Conservation (phyloP, 768 basidiomycete genomes). For the Mycena vitilis region DNA sequence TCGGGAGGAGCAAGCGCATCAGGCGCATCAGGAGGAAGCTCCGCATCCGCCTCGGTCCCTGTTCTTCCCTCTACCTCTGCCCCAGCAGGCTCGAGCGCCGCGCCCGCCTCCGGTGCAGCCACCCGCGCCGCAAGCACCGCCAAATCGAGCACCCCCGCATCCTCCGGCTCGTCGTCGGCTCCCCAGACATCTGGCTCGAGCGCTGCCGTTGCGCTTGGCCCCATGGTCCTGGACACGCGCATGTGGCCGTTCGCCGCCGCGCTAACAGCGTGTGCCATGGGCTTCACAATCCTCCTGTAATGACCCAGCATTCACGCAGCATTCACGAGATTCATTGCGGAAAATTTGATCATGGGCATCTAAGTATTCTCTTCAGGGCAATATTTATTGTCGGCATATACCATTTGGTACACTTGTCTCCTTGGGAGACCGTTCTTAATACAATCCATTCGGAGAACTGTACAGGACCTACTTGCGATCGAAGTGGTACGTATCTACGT, state of each 20-base stretch:
- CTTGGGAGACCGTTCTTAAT: constrained; percentile 16
- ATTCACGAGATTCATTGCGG: not conserved
- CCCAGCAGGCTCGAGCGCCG: not conserved
- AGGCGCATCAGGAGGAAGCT: too few species aligned
- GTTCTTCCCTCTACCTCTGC: not conserved
- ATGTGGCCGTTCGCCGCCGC: constrained; percentile 31
- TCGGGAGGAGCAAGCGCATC: not conserved
- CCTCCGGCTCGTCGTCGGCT: not conserved
- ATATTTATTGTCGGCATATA: constrained; percentile 17
- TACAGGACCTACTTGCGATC: not conserved
- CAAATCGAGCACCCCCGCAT: not conserved
- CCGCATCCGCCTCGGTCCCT: not conserved
- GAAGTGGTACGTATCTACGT: not conserved
- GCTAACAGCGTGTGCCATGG: constrained; percentile 34
- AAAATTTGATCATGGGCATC: constrained; percentile 18
- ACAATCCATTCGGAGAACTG: constrained; percentile 4
- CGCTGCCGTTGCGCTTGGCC: constrained; percentile 29
- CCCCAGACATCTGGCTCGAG: constrained; percentile 7
- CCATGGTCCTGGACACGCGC: constrained; percentile 18
- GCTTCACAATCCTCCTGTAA: constrained; percentile 39
- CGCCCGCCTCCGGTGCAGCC: not conserved
- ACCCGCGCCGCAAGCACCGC: not conserved
- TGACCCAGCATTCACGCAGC: constrained; percentile 6
- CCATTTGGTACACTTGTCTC: constrained; percentile 14
- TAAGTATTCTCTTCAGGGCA: constrained; percentile 7